Evolutionary conservation across 495 filamentous ascomycete species (phyloP), one percentile per base, ranked within the genome.

Genomic region (Physcia stellaris): DNA sequence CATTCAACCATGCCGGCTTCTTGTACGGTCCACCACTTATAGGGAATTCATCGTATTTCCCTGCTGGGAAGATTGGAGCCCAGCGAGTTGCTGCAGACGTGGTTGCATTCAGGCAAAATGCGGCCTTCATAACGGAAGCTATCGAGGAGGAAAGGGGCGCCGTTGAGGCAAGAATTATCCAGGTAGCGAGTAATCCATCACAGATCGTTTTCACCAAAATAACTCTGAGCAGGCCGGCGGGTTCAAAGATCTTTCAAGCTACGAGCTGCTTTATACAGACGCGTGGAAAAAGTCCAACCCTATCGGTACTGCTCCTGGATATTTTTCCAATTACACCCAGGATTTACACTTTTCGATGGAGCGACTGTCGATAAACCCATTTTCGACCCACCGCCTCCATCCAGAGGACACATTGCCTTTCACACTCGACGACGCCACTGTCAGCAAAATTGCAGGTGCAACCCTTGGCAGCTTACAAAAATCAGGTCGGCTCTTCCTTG

Each of bases 281-380:
- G 43, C 61, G 51, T 63, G 54, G 54, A 40, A 42, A 26, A 44
- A 36, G 3, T 42, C 47, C 4, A 50, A 56, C 17, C 58, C 56
- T 0, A 17, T 10, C 18, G 54, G 58, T 0, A 35, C 50, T 6
- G 40, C 35, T 24, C 47, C 43, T 23, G 59, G 59, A 23, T 48
- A 49, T 18, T 22, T 52, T 17, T 48, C 52, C 9, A 63, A 63
- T 39, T 63, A 52, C 41, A 63, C 59, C 10, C 42, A 59, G 27
- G 59, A 63, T 29, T 44, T 59, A 2, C 32, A 53, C 13, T 61
- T 63, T 43, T 59, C 57, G 1, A 61, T 63, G 58, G 53, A 61
- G 37, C 41, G 56, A 19, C 39, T 63, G 23, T 59, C 56, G 16
- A 35, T 36, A 27, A 57, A 48, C 24, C 58, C 58, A 4, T 63